A percentile compares a stretch with the other conserved stretches of the same genome.
These are phyloP conservation scores for Podaxis pistillaris DNA, from an alignment of 768 basidiomycete species.

Conservation along the genomic window DNA sequence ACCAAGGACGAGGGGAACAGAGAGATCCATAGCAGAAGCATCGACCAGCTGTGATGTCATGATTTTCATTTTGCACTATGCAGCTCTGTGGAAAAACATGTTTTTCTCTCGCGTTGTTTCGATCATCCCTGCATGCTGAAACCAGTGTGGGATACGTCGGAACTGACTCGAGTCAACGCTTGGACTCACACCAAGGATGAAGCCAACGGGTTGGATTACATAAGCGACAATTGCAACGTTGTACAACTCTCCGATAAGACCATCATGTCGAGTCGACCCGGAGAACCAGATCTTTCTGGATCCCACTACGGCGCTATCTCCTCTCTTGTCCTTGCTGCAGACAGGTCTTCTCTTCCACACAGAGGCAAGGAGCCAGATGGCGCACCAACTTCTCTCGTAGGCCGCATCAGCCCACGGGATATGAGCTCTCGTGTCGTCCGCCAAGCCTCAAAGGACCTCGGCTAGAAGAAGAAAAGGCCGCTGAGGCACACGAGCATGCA, in stretches of 20 bases:
- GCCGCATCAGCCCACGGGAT: slow-evolving; percentile 82
- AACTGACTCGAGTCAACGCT: not conserved
- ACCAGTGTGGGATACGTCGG: not conserved
- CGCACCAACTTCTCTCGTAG: slow-evolving; percentile 88
- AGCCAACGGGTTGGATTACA: not conserved
- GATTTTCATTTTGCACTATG: too few relatives aligned
- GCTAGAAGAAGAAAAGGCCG: slow-evolving; percentile 90
- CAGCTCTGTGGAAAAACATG: too few relatives aligned
- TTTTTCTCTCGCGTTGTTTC: too few relatives aligned
- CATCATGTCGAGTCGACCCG: slow-evolving; percentile 33
- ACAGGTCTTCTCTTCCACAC: slow-evolving; percentile 76
- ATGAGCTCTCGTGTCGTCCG: slow-evolving; percentile 95
- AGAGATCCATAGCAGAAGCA: too few relatives aligned
- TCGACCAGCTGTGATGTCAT: not conserved
- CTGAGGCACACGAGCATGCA: slow-evolving; percentile 52
- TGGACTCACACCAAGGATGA: not conserved
- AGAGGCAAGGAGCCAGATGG: slow-evolving; percentile 97
- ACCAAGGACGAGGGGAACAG: too few relatives aligned
- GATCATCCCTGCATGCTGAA: not conserved
- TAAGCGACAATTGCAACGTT: not conserved
- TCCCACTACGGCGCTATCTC: slow-evolving; percentile 98
- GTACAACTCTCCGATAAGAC: not conserved
- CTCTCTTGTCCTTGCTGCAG: slow-evolving; percentile 91
- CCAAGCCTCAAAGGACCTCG: slow-evolving; percentile 81
- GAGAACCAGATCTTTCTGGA: slow-evolving; percentile 78